Evolutionary conservation across 148 eudicot species (phyloP), one percentile per base, ranked within the genome.

Genomic region (Rhododendron griersonianum): DNA sequence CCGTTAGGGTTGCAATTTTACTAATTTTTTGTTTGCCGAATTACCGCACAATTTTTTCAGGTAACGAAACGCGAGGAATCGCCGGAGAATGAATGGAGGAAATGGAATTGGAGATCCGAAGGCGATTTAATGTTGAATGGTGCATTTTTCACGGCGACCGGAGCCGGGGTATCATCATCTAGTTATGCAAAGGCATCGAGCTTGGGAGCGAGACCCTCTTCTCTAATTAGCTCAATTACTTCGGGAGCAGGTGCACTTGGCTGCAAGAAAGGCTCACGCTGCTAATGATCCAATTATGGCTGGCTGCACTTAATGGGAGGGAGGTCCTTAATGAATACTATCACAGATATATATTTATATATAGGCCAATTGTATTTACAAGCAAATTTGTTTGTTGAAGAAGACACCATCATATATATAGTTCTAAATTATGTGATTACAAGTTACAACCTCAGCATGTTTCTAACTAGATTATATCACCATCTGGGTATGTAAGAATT

Each of bases 31-130:
- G 55, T 50, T 10, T 11, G 3, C 16, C n/a, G 13, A 67, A 67
- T 11, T 28, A 28, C 28, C 11, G 6, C 14, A 16, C 25, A 7
- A 21, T 84, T 33, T 21, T 53, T 83, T 13, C 73, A 94, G 95
- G 92, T 94, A 25, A 93, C 97, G 1, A 94, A 94, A 80, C 88
- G 89, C 8, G 94, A 94, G 87, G 92, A 91, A 0, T 85, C 94
- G 19, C 87, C 90, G 57, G 61, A 89, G 87, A 90, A 77, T 7
- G 89, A 75, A 71, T 93, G 97, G 94, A 92, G 67, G 79, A 85
- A 86, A 1, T 94, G 96, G 96, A 91, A 94, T 77, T 94, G 95
- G 96, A 91, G 95, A 73, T 94, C 96, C 23, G 90, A 92, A 88
- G 96, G 95, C 65, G 95, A 94, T 83, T 61, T 89, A 21, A 8